Evolutionary conservation across 352 stramenopile genomes (phyloP), one percentile per base, ranked within the genome.

Genomic region (Phytophthora tubulina): DNA sequence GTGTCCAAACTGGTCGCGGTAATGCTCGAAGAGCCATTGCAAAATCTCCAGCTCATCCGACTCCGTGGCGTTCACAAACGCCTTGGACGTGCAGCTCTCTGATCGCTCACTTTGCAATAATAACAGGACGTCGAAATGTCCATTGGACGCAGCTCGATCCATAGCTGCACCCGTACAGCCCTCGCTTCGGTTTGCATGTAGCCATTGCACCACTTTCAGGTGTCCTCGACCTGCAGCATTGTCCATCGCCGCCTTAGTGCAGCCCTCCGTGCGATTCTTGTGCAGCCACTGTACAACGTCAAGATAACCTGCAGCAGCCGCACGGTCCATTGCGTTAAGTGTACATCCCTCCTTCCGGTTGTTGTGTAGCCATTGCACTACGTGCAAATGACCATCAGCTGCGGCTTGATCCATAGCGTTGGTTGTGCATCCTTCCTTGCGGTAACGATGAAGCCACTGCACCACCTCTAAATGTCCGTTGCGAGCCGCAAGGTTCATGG

Each of bases 61-160:
- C 6, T 17, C 57, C 41, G 81, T 82, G 4, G 72, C 79, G 32
- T 82, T 77, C 15, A 82, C 73, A 58, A 83, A 81, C 21, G 78
- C 78, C 31, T 74, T 72, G 0, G 58, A 53, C 50, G 67, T 76
- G 21, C 67, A 78, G 6, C 59, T 64, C 39, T 75, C 73, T 9
- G n/a, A 58, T 7, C 76, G 64, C 32, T 76, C 58, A 14, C 59
- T 68, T 3, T 68, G 65, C 32, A 86, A 65, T 73, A 75, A 82
- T 36, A 76, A 41, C 36, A 88, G 46, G 2, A 88, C 56, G 10
- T 86, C 69, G 9, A 84, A 84, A 49, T 81, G 73, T n/a, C 76
- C 76, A 17, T 70, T 70, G 4, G 44, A 63, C 8, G 73, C 76
- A 6, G 76, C 73, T 36, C 58, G 46, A 57, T 84, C 73, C 66